phyloP scores from a whole-genome alignment of 371 early-diverging fungal genomes.

The Dinochytrium kinnereticum region DNA sequence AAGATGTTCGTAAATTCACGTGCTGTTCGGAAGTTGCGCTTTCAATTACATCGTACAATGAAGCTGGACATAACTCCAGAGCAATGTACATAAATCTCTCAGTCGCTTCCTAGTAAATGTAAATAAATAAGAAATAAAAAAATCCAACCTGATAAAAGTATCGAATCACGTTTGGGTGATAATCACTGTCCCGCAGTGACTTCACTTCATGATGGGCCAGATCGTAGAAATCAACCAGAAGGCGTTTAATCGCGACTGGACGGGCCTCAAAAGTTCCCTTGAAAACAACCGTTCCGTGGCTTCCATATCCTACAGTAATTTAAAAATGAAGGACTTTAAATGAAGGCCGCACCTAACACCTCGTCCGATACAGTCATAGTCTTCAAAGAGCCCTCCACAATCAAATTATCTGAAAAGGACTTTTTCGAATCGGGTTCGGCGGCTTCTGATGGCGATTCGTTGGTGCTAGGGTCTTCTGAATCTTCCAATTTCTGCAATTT shows the following conservation, averaged over 20 bases:
- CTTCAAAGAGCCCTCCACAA: neutral
- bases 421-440: neutral
- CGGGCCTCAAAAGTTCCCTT: constrained; percentile 90
- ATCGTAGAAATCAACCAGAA: constrained; percentile 92
- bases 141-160: constrained; percentile 77
- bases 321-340: neutral
- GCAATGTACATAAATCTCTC: constrained; percentile 95
- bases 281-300: constrained; percentile 96
- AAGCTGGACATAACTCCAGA: constrained; percentile 86
- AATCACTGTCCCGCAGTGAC: constrained; percentile 88
- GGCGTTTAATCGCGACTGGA: constrained; percentile 91
- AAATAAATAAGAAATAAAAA: neutral
- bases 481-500: neutral
- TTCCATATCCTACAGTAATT: constrained; percentile 78
- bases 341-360: constrained; percentile 46
- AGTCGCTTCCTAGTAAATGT: constrained; percentile 72
- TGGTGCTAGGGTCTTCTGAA: neutral
- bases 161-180: constrained; percentile 96
- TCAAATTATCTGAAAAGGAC: neutral
- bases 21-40: constrained; percentile 22
- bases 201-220: constrained; percentile 93
- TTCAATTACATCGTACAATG: constrained; percentile 58
- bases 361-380: constrained; percentile 53
- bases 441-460: neutral
- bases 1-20: constrained; percentile 16